These are phyloP conservation scores for Trametes elegans DNA, from an alignment of 768 basidiomycete genomes.

Conservation along the genomic window DNA sequence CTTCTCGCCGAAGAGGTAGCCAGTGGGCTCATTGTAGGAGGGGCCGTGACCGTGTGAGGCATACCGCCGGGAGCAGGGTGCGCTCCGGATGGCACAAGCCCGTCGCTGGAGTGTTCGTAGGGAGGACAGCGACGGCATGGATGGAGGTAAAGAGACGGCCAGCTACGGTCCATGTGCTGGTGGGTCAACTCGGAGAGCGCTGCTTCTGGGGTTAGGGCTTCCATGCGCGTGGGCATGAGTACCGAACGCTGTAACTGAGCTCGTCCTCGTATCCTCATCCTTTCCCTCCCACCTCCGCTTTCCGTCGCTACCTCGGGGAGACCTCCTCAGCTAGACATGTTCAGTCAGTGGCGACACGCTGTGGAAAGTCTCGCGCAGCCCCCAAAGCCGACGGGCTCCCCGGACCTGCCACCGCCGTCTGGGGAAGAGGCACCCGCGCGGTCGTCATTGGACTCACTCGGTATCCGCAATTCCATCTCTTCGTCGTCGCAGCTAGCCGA, in stretches of 20 bases:
- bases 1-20: slow-evolving; percentile 88
- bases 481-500: slow-evolving; percentile 60
- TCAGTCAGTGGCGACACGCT: slow-evolving; percentile 69
- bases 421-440: slow-evolving; percentile 25
- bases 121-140: slow-evolving; percentile 48
- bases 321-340: slow-evolving; percentile 44
- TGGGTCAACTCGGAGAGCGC: slow-evolving; percentile 10
- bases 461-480: slow-evolving; percentile 35
- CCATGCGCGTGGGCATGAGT: background rate
- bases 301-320: background rate
- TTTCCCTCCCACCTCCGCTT: background rate
- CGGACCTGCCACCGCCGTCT: slow-evolving; percentile 25
- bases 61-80: slow-evolving; percentile 31
- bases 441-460: slow-evolving; percentile 23
- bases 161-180: background rate
- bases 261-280: background rate
- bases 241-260: background rate
- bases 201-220: slow-evolving; percentile 8
- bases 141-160: slow-evolving; percentile 12
- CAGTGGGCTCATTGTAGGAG: slow-evolving; percentile 86
- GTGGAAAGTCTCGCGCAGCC: slow-evolving; percentile 67
- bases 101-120: slow-evolving; percentile 43
- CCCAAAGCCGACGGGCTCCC: slow-evolving; percentile 28
- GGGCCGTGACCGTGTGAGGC: slow-evolving; percentile 78
- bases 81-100: slow-evolving; percentile 26